Evolutionary conservation across 2,329 filamentous ascomycete species (phyloP).

Genomic region (Anthostomella pinea): DNA sequence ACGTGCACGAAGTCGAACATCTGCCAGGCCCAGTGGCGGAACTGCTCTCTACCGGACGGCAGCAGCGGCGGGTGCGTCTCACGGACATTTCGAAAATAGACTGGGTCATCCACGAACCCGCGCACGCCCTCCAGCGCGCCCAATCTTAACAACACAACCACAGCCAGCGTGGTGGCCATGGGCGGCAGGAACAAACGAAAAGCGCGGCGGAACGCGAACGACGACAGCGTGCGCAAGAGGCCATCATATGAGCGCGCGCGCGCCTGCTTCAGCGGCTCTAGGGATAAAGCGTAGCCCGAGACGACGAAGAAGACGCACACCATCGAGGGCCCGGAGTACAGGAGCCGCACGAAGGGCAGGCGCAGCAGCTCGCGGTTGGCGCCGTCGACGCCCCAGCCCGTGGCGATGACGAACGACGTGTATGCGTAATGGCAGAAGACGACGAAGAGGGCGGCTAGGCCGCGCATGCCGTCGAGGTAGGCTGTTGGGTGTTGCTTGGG

Average conservation of each 20-base stretch:
- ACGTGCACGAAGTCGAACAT: conserved; percentile 51
- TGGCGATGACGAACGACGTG: conserved; percentile 49
- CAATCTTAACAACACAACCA: conserved; percentile 42
- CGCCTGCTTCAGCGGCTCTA: conserved; percentile 48
- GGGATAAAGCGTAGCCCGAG: conserved; percentile 58
- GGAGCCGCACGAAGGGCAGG: conserved; percentile 52
- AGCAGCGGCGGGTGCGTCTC: conserved; percentile 45
- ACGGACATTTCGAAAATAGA: too few relatives aligned
- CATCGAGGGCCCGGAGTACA: conserved; percentile 54
- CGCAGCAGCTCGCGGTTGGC: conserved; percentile 47
- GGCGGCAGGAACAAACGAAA: conserved; percentile 52
- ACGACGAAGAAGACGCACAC: conserved; percentile 63
- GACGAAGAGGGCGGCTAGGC: conserved; percentile 53
- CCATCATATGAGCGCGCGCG: conserved; percentile 36
- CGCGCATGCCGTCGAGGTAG: conserved; percentile 58
- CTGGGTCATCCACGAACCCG: conserved; percentile 41
- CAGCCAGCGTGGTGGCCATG: conserved; percentile 47
- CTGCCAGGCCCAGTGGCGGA: conserved; percentile 44
- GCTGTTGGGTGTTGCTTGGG: conserved; percentile 51
- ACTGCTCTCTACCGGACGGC: conserved; percentile 37
- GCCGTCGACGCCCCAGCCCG: conserved; percentile 46
- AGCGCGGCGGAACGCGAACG: conserved; percentile 50
- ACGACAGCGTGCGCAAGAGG: conserved; percentile 45
- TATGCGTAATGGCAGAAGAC: conserved; percentile 57
- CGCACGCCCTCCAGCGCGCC: conserved; percentile 49